Conservation (phyloP, 2,329 filamentous ascomycete species). For the Ascochyta viciae-villosae region DNA sequence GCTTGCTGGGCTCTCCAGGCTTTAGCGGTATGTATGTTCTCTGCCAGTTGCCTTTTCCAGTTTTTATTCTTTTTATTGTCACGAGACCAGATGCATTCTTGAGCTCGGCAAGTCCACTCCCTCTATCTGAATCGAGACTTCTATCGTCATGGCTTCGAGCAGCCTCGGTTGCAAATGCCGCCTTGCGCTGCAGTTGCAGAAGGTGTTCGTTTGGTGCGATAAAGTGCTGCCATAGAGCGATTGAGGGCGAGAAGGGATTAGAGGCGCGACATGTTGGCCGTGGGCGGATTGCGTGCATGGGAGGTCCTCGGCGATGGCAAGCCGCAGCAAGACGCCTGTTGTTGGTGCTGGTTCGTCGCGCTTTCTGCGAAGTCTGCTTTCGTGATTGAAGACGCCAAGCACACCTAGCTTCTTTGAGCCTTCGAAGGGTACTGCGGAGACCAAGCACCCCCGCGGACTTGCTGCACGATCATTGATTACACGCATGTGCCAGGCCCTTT, state of each 20-base stretch:
- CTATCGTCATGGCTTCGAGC: not conserved
- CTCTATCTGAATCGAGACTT: not conserved
- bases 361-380: conserved; percentile 7
- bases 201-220: conserved; percentile 23
- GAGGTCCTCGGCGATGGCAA: conserved; percentile 19
- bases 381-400: conserved; percentile 24
- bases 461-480: conserved; percentile 13
- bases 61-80: not conserved
- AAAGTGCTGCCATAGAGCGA: conserved; percentile 46
- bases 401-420: conserved; percentile 21
- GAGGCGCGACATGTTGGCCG: conserved; percentile 42
- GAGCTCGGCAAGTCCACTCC: not conserved
- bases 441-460: conserved; percentile 20
- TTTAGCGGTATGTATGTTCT: not conserved
- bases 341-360: conserved; percentile 6
- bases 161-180: conserved; percentile 24
- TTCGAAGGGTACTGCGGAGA: conserved; percentile 2
- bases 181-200: conserved; percentile 24
- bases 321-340: conserved; percentile 6
- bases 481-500: not conserved
- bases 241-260: conserved; percentile 42
- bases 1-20: not conserved
- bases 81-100: too few relatives aligned
- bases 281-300: conserved; percentile 35
- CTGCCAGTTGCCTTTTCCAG: not conserved